Evolutionary conservation across 192 early-diverging fungal genomes (phyloP).

Genomic region (Phycomyces blakesleeanus): DNA sequence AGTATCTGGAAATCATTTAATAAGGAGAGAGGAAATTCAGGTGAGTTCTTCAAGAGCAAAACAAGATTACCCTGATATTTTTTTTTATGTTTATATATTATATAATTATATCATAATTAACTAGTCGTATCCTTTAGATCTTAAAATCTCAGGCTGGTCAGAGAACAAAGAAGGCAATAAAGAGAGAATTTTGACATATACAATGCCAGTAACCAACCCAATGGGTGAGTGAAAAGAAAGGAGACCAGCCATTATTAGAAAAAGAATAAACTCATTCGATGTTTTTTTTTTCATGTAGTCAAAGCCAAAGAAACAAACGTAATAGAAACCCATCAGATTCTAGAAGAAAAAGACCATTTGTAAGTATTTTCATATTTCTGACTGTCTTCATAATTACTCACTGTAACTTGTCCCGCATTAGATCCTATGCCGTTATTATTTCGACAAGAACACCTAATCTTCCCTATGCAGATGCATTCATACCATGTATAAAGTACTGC

Average conservation of each 20-base stretch:
- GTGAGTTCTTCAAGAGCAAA: neutral
- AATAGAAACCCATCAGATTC: conserved; percentile 49
- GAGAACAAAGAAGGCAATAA: neutral
- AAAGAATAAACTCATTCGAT: neutral
- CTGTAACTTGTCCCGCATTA: conserved; percentile 3
- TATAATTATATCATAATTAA: too few relatives aligned
- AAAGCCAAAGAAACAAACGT: conserved; percentile 69
- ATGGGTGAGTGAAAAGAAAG: conserved; percentile 51
- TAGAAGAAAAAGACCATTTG: conserved; percentile 54
- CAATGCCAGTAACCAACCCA: conserved; percentile 70
- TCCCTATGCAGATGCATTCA: conserved; percentile 71
- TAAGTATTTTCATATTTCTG: too few relatives aligned
- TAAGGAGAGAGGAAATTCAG: conserved; percentile 3
- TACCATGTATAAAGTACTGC: conserved; percentile 58
- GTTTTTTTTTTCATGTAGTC: conserved; percentile 34
- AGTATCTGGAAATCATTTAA: neutral
- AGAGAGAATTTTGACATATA: conserved; percentile 52
- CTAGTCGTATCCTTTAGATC: neutral
- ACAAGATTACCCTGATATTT: too few relatives aligned
- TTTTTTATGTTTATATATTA: too few relatives aligned
- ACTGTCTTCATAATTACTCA: conserved; percentile 22
- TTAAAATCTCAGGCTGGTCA: conserved; percentile 4
- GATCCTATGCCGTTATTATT: conserved; percentile 43
- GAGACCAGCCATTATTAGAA: neutral
- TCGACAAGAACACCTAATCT: conserved; percentile 50